Evolutionary conservation across 139 green algal species (phyloP).

Genomic region (Coelastrella sp.): DNA sequence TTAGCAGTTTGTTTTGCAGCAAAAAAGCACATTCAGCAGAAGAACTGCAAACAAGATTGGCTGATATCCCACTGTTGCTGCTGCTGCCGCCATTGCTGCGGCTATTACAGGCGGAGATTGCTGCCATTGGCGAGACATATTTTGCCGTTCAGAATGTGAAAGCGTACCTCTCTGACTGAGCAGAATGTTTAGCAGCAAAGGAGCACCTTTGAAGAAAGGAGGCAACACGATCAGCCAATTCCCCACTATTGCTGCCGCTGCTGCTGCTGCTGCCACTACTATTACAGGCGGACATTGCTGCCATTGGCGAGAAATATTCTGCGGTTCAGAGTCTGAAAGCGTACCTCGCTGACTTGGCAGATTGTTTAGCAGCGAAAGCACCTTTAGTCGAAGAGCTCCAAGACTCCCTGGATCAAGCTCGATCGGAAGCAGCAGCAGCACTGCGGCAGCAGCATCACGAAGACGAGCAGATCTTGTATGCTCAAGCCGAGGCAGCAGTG

Average conservation of each 20-base stretch:
- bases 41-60: too few species aligned
- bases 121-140: conserved; percentile 38
- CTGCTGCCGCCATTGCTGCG: neutral
- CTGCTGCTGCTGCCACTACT: conserved; percentile 9
- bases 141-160: too few species aligned
- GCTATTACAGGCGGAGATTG: too few species aligned
- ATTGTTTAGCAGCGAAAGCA: conserved; percentile 18
- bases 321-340: conserved; percentile 80
- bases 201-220: neutral
- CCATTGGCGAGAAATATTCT: conserved; percentile 64
- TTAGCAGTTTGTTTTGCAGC: too few species aligned
- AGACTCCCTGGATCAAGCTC: conserved; percentile 17
- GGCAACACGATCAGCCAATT: too few species aligned
- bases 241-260: neutral
- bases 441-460: conserved; percentile 36
- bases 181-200: too few species aligned
- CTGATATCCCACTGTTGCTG: neutral
- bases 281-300: conserved; percentile 46
- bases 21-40: too few species aligned
- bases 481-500: conserved; percentile 75
- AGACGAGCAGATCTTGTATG: conserved; percentile 42
- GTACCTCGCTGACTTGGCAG: conserved; percentile 86
- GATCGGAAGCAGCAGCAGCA: conserved; percentile 42
- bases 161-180: too few species aligned
- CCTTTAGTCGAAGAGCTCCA: conserved; percentile 62